Evolutionary conservation across 495 filamentous ascomycete species (phyloP), one percentile per base, ranked within the genome.

Genomic region (Aspergillus sparsus): DNA sequence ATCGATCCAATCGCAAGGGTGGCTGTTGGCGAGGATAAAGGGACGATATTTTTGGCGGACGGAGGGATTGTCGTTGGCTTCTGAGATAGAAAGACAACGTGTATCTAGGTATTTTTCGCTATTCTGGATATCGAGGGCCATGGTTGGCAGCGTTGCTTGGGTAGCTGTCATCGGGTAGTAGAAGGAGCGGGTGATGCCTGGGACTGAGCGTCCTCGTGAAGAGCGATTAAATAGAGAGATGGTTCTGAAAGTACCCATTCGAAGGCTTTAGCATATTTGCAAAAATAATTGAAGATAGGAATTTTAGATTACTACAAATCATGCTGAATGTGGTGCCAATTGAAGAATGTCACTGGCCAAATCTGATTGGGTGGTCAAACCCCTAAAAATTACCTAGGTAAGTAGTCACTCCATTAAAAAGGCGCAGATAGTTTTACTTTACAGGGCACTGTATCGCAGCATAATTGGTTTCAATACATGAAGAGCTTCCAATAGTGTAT

Each of bases 11-110:
- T 87, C 85, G 37, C 70, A 39, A 13, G 64, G 31, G 55, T 58
- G 13, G 69, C 69, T 61, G 1, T 74, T 64, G 41, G 65, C 46
- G 6, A 82, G 72, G 7, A 87, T 73, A 64, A 87, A 89, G 0
- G 85, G 86, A 0, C 85, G 77, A 66, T 88, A 87, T 58, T 74
- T 79, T 33, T 70, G 66, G 34, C 83, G 76, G 21, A 84, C 74
- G 0, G 65, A 64, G 0, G 63, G 7, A 44, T 80, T 73, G 57
- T 88, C 85, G 47, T 87, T 80, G 18, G 27, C 58, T 8, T 57
- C 52, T 11, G 66, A 55, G 13, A 87, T 69, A 0, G 81, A 78
- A 7, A 86, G 72, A 11, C 76, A 74, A 18, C 56, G 66, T 41
- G 37, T 41, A 9, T 8, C 37, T 41, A 3, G 35, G 34, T 35